phyloP scores from a whole-genome alignment of 192 early-diverging fungal species.

The Podila clonocystis region DNA sequence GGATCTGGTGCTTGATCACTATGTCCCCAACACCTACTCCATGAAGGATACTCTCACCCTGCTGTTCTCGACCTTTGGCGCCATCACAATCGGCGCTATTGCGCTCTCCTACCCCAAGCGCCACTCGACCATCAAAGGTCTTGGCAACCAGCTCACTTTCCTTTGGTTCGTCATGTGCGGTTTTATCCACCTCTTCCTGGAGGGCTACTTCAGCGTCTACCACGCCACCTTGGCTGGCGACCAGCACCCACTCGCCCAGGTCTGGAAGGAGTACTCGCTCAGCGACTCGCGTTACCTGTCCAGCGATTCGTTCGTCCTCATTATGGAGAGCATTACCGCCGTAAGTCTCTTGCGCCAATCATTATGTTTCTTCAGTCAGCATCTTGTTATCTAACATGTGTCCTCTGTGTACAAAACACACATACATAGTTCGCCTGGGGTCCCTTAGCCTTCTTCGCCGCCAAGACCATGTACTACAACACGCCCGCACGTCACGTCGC shows the following conservation, averaged over 20 bases:
- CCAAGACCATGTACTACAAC: constrained; percentile 62
- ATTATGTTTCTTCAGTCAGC: constrained; percentile 8
- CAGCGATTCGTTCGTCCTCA: constrained; percentile 81
- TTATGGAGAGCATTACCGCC: constrained; percentile 90
- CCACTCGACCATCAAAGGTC: constrained; percentile 27
- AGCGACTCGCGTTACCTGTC: constrained; percentile 91
- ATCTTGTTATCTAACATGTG: neutral
- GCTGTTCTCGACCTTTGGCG: constrained; percentile 43
- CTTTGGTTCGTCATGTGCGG: constrained; percentile 88
- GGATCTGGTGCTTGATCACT: constrained; percentile 45
- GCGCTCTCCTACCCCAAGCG: constrained; percentile 30
- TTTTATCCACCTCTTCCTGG: constrained; percentile 84
- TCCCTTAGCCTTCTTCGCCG: constrained; percentile 66
- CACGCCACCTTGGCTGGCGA: constrained; percentile 74
- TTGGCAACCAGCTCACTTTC: constrained; percentile 60
- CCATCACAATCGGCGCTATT: constrained; percentile 28
- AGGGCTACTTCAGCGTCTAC: constrained; percentile 87
- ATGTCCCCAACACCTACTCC: constrained; percentile 54
- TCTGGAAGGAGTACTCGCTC: constrained; percentile 94
- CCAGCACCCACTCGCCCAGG: constrained; percentile 69
- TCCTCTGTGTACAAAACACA: neutral
- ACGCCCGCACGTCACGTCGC: constrained; percentile 63
- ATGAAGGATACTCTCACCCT: constrained; percentile 36
- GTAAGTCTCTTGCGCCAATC: constrained; percentile 59
- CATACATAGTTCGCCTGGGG: constrained; percentile 60